phyloP scores from a whole-genome alignment of 2,329 filamentous ascomycete species.

The Fusarium circinatum region DNA sequence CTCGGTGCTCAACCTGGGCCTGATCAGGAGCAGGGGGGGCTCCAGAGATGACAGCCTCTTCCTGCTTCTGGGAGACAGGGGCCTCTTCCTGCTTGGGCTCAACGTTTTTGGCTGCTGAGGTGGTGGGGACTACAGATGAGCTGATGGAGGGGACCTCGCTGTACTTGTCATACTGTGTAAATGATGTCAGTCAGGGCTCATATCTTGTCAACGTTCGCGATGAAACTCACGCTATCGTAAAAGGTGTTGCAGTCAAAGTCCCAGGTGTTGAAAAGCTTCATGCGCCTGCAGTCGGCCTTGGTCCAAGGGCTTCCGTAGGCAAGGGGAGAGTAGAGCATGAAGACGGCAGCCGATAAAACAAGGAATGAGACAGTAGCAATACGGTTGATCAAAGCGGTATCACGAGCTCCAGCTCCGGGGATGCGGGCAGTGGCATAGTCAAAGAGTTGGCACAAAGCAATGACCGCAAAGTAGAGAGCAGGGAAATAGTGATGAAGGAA shows the following conservation, averaged over 20 bases:
- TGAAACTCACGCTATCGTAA: slow-evolving; percentile 78
- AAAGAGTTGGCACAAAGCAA: slow-evolving; percentile 87
- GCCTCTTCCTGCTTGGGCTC: slow-evolving; percentile 42
- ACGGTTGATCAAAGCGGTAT: slow-evolving; percentile 76
- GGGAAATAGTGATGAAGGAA: slow-evolving; percentile 99
- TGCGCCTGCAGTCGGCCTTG: slow-evolving; percentile 82
- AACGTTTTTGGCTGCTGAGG: slow-evolving; percentile 41
- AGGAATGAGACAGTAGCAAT: slow-evolving; percentile 79
- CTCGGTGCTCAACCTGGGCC: slow-evolving; percentile 57
- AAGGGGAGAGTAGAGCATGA: slow-evolving; percentile 86
- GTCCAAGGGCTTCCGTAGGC: slow-evolving; percentile 97
- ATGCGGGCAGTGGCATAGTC: slow-evolving; percentile 86
- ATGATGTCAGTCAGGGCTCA: slow-evolving; percentile 27
- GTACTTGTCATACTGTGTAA: slow-evolving; percentile 63
- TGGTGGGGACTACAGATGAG: slow-evolving; percentile 45
- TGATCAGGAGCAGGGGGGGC: slow-evolving; percentile 53
- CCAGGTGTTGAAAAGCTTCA: slow-evolving; percentile 90
- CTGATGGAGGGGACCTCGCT: slow-evolving; percentile 38
- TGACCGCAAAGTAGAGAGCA: slow-evolving; percentile 92
- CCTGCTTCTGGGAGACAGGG: slow-evolving; percentile 40
- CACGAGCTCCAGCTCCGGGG: slow-evolving; percentile 71
- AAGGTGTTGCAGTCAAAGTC: slow-evolving; percentile 99
- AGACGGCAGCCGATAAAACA: slow-evolving; percentile 77
- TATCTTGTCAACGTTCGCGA: neutral
- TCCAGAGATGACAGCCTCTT: slow-evolving; percentile 56